Evolutionary conservation across 768 basidiomycete species (phyloP), one percentile per base, ranked within the genome.

Genomic region (Xanthoconium stramineum): DNA sequence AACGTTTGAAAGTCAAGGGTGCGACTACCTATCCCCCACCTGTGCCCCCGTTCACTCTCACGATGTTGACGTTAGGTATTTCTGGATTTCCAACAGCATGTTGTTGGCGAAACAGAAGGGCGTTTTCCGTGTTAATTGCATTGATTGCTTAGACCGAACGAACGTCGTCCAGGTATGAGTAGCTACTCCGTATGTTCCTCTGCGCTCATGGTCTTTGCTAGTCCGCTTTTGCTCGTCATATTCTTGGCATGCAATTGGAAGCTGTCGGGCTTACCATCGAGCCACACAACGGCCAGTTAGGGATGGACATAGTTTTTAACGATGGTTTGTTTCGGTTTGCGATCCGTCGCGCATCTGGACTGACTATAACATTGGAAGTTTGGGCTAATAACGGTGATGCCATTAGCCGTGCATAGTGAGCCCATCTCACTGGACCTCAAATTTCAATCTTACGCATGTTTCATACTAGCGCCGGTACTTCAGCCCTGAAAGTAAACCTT

Each of bases 351-450:
- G 11, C 49, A 42, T 28, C 35, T 8, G 5, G 30, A 47, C 49
- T 48, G 15, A 58, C 32, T 4, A n/a, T 46, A 15, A 38, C 24
- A 29, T 32, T 10, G 51, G 24, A 55, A 91, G 91, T 93, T 17
- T 99, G 97, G 97, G 97, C 97, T 3, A 97, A 98, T 67, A 98
- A 98, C 62, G 97, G 97, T 0, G 97, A 99, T 68, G 89, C 92
- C 6, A 91, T 97, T 56, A 94, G 91, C 69, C 81, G 89, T 52
- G 88, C 88, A 52, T 93, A 91, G 89, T 91, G 67, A 67, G 86
- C 78, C 13, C 28, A 24, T 53, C 37, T 40, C 29, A 20, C 29
- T 53, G 17, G 19, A 19, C 17, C 9, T 43, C 37, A 19, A 35
- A 12, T 30, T 12, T 40, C 12, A 28, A 10, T 29, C 28, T 48